phyloP scores from a whole-genome alignment of 345 rosid genomes.

The Excoecaria cochinchinensis region DNA sequence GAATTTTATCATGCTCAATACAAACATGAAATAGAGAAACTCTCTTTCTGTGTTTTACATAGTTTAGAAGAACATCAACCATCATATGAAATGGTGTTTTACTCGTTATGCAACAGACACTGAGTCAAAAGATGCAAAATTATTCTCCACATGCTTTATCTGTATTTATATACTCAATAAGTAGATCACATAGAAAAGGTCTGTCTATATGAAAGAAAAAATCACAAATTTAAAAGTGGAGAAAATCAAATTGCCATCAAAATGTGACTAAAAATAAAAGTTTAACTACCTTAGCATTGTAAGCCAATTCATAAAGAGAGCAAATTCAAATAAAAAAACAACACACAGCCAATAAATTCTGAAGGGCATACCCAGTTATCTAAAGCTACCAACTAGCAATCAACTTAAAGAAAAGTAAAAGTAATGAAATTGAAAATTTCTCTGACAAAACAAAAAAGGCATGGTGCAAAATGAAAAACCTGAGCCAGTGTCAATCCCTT shows the following conservation, averaged over 20 bases:
- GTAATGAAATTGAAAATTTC: neutral
- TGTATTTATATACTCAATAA: neutral
- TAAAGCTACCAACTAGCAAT: neutral
- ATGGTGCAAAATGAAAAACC: conserved; percentile 36
- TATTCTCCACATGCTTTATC: neutral
- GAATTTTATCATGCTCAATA: neutral
- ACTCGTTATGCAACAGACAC: neutral
- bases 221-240: neutral
- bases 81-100: neutral
- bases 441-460: neutral
- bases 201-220: neutral
- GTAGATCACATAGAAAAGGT: neutral
- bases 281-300: neutral
- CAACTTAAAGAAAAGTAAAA: neutral
- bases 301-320: neutral
- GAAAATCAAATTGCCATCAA: no score
- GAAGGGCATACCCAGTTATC: neutral
- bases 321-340: neutral
- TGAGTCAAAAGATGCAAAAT: conserved; percentile 1
- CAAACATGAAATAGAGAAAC: neutral
- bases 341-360: neutral
- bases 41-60: neutral
- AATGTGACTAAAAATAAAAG: neutral
- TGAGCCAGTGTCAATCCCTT: conserved; percentile 75
- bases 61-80: neutral